phyloP scores from a whole-genome alignment of 345 rosid species.

The Streptanthus diversifolius region DNA sequence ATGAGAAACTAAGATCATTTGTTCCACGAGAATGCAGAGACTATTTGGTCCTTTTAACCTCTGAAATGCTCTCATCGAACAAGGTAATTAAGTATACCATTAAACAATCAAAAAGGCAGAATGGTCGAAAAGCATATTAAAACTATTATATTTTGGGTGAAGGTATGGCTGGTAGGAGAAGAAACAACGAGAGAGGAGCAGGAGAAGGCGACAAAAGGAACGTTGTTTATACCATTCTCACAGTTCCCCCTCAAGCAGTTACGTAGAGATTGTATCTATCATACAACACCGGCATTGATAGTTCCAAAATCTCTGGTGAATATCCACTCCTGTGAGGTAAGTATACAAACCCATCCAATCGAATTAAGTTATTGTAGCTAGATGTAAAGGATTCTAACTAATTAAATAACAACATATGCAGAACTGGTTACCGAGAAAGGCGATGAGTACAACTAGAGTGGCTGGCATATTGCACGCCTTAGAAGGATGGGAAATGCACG shows the following conservation, averaged over 20 bases:
- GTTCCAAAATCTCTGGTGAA: slow-evolving; percentile 50
- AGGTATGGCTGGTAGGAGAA: slow-evolving; percentile 73
- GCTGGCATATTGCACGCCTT: slow-evolving; percentile 54
- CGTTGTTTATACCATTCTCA: slow-evolving; percentile 36
- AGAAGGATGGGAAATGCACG: slow-evolving; percentile 49
- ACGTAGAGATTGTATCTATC: slow-evolving; percentile 57
- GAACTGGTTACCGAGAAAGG: slow-evolving; percentile 61
- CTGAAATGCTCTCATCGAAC: slow-evolving; percentile 14
- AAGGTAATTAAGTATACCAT: slow-evolving; percentile 3
- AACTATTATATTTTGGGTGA: background rate
- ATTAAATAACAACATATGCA: slow-evolving; percentile 19
- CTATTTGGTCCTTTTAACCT: slow-evolving; percentile 28
- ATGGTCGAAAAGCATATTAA: background rate
- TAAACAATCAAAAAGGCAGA: background rate
- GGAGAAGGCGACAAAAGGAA: slow-evolving; percentile 39
- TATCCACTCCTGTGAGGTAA: slow-evolving; percentile 64
- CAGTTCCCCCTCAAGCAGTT: slow-evolving; percentile 49
- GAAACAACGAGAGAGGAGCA: slow-evolving; percentile 47
- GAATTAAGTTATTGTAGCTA: background rate
- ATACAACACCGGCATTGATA: slow-evolving; percentile 50
- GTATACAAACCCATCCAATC: background rate
- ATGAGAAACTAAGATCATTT: slow-evolving; percentile 36
- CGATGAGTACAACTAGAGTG: slow-evolving; percentile 57
- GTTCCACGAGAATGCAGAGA: slow-evolving; percentile 20
- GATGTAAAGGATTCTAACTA: background rate